Evolutionary conservation across 768 basidiomycete species (phyloP).

Genomic region (Lentinula guzmanii): DNA sequence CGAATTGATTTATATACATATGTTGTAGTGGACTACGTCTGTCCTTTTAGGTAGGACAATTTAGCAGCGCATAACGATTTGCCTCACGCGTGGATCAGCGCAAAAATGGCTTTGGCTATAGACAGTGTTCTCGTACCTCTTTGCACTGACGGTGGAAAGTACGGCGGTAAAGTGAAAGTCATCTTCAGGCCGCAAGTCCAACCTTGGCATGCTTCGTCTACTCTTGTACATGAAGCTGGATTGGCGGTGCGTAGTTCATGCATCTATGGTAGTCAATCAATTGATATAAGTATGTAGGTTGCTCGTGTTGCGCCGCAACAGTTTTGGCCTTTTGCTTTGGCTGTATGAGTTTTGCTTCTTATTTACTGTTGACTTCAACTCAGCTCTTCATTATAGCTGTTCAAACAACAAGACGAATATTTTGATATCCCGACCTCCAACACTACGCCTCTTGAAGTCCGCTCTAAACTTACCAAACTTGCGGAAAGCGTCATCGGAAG

Average conservation of each 20-base stretch:
- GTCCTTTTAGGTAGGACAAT: slow-evolving; percentile 61
- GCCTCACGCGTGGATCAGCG: slow-evolving; percentile 28
- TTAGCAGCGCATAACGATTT: not conserved
- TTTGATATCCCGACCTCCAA: slow-evolving; percentile 70
- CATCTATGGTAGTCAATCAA: not conserved
- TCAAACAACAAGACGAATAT: slow-evolving; percentile 70
- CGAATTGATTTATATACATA: not conserved
- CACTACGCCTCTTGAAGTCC: slow-evolving; percentile 64
- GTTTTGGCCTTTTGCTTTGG: slow-evolving; percentile 75
- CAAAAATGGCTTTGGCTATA: slow-evolving; percentile 55
- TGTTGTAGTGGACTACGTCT: slow-evolving; percentile 75
- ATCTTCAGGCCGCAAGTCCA: slow-evolving; percentile 70
- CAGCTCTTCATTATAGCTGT: slow-evolving; percentile 44
- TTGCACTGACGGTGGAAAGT: slow-evolving; percentile 52
- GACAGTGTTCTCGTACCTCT: slow-evolving; percentile 56
- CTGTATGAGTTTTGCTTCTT: slow-evolving; percentile 30
- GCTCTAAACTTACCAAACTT: slow-evolving; percentile 63
- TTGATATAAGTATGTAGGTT: slow-evolving; percentile 35
- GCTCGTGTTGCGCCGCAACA: slow-evolving; percentile 64
- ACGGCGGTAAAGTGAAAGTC: slow-evolving; percentile 67
- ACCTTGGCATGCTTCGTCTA: slow-evolving; percentile 77
- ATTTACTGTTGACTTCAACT: not conserved
- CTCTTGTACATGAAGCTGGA: slow-evolving; percentile 73
- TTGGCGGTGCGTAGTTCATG: slow-evolving; percentile 51
- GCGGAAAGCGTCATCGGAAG: slow-evolving; percentile 49